Percentiles rank a stretch among this genome's conserved stretches.
phyloP scores from a whole-genome alignment of 441 rosid genomes.

The Jatropha multifida region DNA sequence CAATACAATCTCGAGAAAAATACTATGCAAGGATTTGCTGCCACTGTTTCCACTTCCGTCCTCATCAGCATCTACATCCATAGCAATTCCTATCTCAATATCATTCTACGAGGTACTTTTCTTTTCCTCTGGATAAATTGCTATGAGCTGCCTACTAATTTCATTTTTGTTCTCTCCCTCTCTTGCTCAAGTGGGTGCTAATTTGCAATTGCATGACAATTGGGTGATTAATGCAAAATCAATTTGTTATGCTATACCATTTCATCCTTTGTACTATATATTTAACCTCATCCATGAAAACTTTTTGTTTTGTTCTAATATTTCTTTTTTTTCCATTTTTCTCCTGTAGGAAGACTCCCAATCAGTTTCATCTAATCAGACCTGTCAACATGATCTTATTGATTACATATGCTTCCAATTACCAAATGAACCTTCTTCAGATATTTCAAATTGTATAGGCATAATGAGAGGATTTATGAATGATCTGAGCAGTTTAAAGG shows the following conservation, averaged over 20 bases:
- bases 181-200: not conserved
- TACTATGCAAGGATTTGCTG: conserved; percentile 63
- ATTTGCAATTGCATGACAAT: not conserved
- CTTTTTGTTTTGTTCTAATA: not conserved
- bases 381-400: conserved; percentile 39
- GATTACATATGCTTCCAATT: conserved; percentile 77
- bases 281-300: not conserved
- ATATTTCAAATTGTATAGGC: conserved; percentile 59
- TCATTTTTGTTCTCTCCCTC: not conserved
- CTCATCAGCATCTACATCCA: conserved; percentile 41
- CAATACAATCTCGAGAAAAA: conserved; percentile 69
- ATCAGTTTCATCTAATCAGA: conserved; percentile 35
- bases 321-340: conserved; percentile 4
- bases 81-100: conserved; percentile 62
- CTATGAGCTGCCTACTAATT: not conserved
- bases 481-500: conserved; percentile 34
- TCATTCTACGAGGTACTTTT: conserved; percentile 72
- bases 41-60: conserved; percentile 65
- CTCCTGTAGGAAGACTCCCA: conserved; percentile 42
- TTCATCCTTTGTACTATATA: not conserved
- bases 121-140: not conserved
- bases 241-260: not conserved
- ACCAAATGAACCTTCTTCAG: conserved; percentile 51
- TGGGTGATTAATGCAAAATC: not conserved
- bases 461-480: conserved; percentile 60